Evolutionary conservation across 2,329 filamentous ascomycete genomes (phyloP), one percentile per base, ranked within the genome.

Genomic region (Claviceps sp.): DNA sequence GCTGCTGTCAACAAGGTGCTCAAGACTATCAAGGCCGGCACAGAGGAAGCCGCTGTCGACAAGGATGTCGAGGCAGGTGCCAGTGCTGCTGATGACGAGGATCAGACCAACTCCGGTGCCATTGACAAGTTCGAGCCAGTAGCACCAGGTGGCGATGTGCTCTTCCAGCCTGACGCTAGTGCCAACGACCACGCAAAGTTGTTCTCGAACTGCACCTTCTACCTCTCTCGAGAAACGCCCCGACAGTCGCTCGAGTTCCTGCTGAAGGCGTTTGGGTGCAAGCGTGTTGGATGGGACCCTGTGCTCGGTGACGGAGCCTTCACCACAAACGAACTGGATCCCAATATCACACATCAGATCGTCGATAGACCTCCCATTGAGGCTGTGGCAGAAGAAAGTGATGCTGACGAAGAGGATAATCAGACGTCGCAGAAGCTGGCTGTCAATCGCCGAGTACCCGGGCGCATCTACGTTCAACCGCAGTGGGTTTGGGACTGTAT

Each of bases 401-500:
- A 66, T 20, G 71, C 71, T 45, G 71, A 59, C 29, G 34, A 4
- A 9, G 76, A 78, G 56, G 80, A 83, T 59, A 83, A 77, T 67
- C 80, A 79, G 69, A 85, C 73, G 55, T 71, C 71, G 47, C 78
- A 76, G 65, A 79, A 76, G 65, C 69, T 82, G 51, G 73, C 66
- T 26, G 68, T 68, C 53, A 85, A 87, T 61, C 81, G 81, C 56
- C 82, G 89, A 55, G 85, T 97, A 55, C 89, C 91, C n/a, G 91
- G 91, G 38, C 79, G 93, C 58, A 88, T 82, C 56, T 98, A 98
- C 60, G 72, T 98, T 52, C 93, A 98, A 71, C 93, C 93, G 20
- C 93, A 98, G 66, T 98, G 94, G 91, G 82, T 98, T 4, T 98
- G 93, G 93, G 93, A 98, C 64, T 91, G 87, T 61, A 73, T 95